Evolutionary conservation across 768 basidiomycete genomes (phyloP).

Genomic region (Sistotremastrum suecicum): DNA sequence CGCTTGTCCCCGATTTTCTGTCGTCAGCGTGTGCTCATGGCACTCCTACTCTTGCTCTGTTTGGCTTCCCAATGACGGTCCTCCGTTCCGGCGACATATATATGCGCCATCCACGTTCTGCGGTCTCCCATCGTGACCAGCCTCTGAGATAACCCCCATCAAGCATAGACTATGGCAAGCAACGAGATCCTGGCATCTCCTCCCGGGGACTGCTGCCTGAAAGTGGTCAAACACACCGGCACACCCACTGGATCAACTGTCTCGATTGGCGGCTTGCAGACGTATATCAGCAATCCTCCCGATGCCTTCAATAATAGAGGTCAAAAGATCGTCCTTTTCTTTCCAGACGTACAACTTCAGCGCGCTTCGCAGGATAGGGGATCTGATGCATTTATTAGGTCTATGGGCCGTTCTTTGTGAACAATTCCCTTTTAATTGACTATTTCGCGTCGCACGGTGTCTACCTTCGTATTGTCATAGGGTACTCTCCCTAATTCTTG

Average conservation of each 20-base stretch:
- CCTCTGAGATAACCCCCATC: too few relatives aligned
- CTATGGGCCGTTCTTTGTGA: slow-evolving; percentile 43
- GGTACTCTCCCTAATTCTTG: background rate
- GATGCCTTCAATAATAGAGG: slow-evolving; percentile 11
- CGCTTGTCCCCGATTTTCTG: too few relatives aligned
- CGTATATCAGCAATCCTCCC: slow-evolving; percentile 40
- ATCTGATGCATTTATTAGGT: slow-evolving; percentile 9
- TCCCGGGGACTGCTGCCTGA: slow-evolving; percentile 38
- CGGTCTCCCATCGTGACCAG: too few relatives aligned
- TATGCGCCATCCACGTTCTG: too few relatives aligned
- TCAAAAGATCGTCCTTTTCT: slow-evolving; percentile 37
- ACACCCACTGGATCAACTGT: slow-evolving; percentile 28
- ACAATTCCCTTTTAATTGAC: slow-evolving; percentile 47
- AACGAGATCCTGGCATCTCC: slow-evolving; percentile 24
- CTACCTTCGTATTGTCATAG: slow-evolving; percentile 2
- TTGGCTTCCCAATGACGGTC: too few relatives aligned
- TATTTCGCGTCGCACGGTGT: slow-evolving; percentile 47
- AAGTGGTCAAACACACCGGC: slow-evolving; percentile 37
- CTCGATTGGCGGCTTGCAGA: slow-evolving; percentile 29
- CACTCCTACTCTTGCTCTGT: too few relatives aligned
- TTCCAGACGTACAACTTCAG: slow-evolving; percentile 25
- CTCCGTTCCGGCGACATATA: too few relatives aligned
- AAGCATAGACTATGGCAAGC: background rate
- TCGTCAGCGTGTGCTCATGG: too few relatives aligned
- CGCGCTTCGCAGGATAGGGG: too few relatives aligned